Conservation (phyloP, 2,329 filamentous ascomycete species). For the Neonectria magnoliae region DNA sequence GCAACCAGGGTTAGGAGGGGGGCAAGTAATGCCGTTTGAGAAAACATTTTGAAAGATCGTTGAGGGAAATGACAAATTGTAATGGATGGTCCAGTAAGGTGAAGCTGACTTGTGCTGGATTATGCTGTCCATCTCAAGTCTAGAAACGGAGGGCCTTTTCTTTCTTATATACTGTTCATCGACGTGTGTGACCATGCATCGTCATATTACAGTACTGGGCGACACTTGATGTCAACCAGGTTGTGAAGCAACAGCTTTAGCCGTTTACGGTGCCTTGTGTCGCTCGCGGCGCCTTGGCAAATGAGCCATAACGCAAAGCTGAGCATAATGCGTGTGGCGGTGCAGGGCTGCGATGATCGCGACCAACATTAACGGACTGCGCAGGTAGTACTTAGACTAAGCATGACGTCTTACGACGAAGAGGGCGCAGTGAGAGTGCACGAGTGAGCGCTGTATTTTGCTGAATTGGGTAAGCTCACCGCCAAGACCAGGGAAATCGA, state of each 20-base stretch:
- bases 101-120: background rate
- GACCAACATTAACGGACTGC: background rate
- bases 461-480: background rate
- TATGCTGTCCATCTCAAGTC: no score
- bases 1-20: conserved; percentile 2
- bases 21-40: background rate
- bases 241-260: background rate
- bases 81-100: background rate
- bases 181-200: background rate
- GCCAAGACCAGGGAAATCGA: background rate
- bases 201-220: background rate
- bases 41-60: background rate
- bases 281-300: background rate
- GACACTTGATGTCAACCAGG: background rate
- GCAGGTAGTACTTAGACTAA: background rate
- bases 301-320: background rate
- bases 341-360: background rate
- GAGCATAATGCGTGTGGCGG: background rate
- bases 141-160: background rate
- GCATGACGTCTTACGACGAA: background rate
- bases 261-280: background rate
- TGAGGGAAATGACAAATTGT: background rate
- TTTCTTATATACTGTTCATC: background rate
- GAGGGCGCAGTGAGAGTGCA: background rate
- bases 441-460: background rate